Evolutionary conservation across 192 early-diverging fungal species (phyloP).

Genomic region (Funneliformis geosporum): DNA sequence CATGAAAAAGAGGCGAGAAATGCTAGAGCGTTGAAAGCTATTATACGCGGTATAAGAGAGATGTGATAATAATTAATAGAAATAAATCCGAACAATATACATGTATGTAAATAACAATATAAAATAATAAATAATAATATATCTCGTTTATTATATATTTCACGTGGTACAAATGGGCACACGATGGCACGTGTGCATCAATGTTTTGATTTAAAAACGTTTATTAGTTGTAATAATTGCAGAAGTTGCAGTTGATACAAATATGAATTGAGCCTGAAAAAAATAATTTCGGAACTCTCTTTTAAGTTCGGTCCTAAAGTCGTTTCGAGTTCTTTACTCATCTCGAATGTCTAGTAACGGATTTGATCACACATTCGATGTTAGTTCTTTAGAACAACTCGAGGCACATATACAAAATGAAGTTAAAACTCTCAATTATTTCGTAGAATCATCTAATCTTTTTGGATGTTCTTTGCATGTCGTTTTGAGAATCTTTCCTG

Average conservation of each 20-base stretch:
- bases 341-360: background rate
- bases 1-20: conserved; percentile 28
- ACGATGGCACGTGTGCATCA: too few species aligned
- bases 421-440: conserved; percentile 46
- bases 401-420: background rate
- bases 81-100: background rate
- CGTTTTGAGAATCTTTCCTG: conserved; percentile 57
- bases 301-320: too few species aligned
- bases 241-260: too few species aligned
- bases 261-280: too few species aligned
- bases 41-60: conserved; percentile 17
- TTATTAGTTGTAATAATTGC: too few species aligned
- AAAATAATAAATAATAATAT: too few species aligned
- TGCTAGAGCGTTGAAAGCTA: conserved; percentile 1
- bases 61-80: background rate
- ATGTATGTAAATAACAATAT: too few species aligned
- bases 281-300: too few species aligned
- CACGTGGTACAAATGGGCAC: too few species aligned
- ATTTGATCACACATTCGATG: background rate
- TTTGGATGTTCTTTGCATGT: conserved; percentile 66
- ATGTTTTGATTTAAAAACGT: too few species aligned
- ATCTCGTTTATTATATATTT: too few species aligned
- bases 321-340: background rate
- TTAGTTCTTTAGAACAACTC: background rate
- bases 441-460: conserved; percentile 56